These are phyloP conservation scores for Theobroma cacao DNA, from an alignment of 345 rosid species.

Conservation along the genomic window DNA sequence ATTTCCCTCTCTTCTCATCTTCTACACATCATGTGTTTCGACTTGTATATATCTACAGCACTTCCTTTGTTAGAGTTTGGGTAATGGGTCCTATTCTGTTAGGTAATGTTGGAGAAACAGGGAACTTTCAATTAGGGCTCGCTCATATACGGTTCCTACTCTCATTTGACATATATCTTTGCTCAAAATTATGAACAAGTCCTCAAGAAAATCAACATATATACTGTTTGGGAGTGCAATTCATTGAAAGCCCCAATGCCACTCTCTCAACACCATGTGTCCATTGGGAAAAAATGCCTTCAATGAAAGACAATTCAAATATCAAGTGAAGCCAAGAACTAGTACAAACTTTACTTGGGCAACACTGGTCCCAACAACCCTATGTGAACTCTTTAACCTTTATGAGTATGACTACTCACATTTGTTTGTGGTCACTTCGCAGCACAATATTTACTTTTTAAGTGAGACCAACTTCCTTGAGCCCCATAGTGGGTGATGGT, in stretches of 20 bases:
- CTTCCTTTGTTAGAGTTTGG: not conserved
- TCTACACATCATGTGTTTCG: not conserved
- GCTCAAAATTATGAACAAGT: not conserved
- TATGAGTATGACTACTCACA: constrained; percentile 25
- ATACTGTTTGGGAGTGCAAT: not conserved
- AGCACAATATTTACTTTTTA: constrained; percentile 22
- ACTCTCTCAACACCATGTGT: not conserved
- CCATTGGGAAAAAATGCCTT: not conserved
- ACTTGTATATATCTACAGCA: not conserved
- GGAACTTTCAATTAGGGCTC: not conserved
- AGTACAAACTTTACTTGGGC: constrained; percentile 28
- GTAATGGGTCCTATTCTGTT: not conserved
- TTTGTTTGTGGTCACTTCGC: constrained; percentile 33
- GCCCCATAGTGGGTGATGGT: constrained; percentile 27
- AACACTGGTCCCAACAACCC: constrained; percentile 31
- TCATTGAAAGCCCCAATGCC: not conserved
- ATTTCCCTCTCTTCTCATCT: not conserved
- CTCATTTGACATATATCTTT: not conserved
- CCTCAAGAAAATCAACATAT: not conserved
- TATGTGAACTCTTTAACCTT: constrained; percentile 21
- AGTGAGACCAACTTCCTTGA: constrained; percentile 28
- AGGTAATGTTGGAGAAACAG: not conserved
- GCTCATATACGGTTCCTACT: not conserved
- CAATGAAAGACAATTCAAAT: constrained; percentile 4
- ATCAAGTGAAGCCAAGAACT: constrained; percentile 19